Evolutionary conservation across 2,329 filamentous ascomycete genomes (phyloP).

Genomic region (Fusarium protoensiforme): DNA sequence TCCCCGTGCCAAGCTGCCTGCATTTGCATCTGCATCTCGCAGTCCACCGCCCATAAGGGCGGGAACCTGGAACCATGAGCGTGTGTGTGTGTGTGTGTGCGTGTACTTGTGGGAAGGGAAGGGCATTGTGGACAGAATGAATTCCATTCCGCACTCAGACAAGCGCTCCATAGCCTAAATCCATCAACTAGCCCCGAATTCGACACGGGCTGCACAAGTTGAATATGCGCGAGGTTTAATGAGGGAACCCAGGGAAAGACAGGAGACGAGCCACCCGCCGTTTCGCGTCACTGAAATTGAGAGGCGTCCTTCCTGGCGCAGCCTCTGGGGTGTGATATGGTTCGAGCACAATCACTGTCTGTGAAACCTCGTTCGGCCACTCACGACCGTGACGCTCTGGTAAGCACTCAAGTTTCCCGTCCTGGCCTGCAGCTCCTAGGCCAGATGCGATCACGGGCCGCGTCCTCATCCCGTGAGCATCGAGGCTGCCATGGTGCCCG

Average conservation of each 20-base stretch:
- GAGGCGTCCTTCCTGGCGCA: constrained; percentile 20
- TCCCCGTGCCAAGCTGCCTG: constrained; percentile 9
- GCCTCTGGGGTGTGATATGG: constrained; percentile 18
- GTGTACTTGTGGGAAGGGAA: background rate
- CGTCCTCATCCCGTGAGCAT: constrained; percentile 4
- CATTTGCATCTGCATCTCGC: background rate
- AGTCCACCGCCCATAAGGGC: constrained; percentile 1
- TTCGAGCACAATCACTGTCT: constrained; percentile 9
- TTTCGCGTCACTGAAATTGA: constrained; percentile 29
- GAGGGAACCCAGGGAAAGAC: constrained; percentile 12
- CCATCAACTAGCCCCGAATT: constrained; percentile 1
- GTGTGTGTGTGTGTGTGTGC: background rate
- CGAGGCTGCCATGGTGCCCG: background rate
- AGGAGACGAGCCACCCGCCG: constrained; percentile 4
- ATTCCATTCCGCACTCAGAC: constrained; percentile 24
- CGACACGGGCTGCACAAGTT: constrained; percentile 17
- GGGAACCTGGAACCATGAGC: background rate
- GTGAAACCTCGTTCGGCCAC: constrained; percentile 12
- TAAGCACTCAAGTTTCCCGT: background rate
- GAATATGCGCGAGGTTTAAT: constrained; percentile 23
- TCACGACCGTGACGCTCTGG: background rate
- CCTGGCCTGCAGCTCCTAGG: background rate
- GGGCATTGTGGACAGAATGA: background rate
- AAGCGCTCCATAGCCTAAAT: constrained; percentile 1
- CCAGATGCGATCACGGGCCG: constrained; percentile 6